Evolutionary conservation across 306 rosid species (phyloP), one percentile per base, ranked within the genome.

Genomic region (Elaeagnus macrophylla): DNA sequence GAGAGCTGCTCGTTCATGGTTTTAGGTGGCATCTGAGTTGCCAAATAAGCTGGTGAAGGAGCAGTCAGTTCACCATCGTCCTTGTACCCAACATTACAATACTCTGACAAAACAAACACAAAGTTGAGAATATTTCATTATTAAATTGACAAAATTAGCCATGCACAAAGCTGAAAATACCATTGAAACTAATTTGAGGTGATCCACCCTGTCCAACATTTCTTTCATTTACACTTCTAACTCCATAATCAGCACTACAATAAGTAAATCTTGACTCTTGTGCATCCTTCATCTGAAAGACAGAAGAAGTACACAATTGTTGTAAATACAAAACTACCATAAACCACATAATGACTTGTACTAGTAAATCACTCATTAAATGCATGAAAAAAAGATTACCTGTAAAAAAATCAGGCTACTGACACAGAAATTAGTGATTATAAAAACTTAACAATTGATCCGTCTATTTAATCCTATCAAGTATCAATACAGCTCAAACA

Each of bases 261-360:
- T 35, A 71, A 43, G 59, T 62, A 20, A 20, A 51, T 72, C 76
- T 77, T 12, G 72, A 75, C 43, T 82, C 86, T 10, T 51, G 47
- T 9, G 69, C 72, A 57, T 75, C 87, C 78, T 81, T 85, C 68
- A 60, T 68, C 89, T 85, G 69, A 66, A 69, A 20, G 32, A 20
- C 32, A 20, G 1, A 20, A 20, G 32, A 20, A 20, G 32, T 20
- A 20, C 32, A 20, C 32, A 20, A 20, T 20, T 20, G 32, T 3
- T 20, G 32, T 20, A 20, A 20, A 1, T 20, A 20, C 32, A 20
- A 20, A 20, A 20, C 32, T 20, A 20, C 32, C 32, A 20, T 20
- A 20, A 20, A 20, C 32, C 32, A 20, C 3, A 20, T 20, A 1
- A 20, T 20, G 32, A 20, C 32, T 20, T 20, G 32, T 20, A 20